Percentiles rank a stretch among this genome's conserved stretches.
Evolutionary conservation across 2,329 filamentous ascomycete genomes (phyloP).

Genomic region (Sclerotinia subarctica): DNA sequence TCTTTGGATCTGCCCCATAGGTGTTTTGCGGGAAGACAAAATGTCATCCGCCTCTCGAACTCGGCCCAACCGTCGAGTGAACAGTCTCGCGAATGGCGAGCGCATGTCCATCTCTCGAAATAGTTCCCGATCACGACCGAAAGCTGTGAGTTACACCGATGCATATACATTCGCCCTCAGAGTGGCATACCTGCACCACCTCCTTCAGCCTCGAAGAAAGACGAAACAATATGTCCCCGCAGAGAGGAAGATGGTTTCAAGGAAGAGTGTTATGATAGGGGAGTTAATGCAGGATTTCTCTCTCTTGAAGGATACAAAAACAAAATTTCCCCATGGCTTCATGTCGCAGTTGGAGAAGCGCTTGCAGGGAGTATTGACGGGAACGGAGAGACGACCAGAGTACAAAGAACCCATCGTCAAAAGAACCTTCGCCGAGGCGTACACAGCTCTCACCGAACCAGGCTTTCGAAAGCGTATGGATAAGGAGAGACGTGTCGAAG

Average conservation of each 20-base stretch:
- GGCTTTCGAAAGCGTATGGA: constrained; percentile 88
- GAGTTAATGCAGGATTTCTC: constrained; percentile 88
- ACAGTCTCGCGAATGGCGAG: constrained; percentile 34
- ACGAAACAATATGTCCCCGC: constrained; percentile 78
- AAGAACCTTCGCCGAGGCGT: constrained; percentile 88
- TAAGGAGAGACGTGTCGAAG: constrained; percentile 89
- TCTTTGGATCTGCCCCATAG: not conserved
- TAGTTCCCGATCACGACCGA: constrained; percentile 46
- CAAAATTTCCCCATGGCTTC: constrained; percentile 68
- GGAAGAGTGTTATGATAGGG: constrained; percentile 69
- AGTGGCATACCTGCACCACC: constrained; percentile 86
- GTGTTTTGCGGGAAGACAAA: constrained; percentile 3
- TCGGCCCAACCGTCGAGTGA: constrained; percentile 35
- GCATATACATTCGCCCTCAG: constrained; percentile 90
- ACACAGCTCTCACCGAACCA: constrained; percentile 87
- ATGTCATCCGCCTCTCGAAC: constrained; percentile 36
- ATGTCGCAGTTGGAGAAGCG: constrained; percentile 59
- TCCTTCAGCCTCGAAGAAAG: constrained; percentile 86
- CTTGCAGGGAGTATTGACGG: constrained; percentile 54
- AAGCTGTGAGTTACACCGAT: constrained; percentile 65
- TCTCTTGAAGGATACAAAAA: constrained; percentile 61
- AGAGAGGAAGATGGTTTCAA: constrained; percentile 48
- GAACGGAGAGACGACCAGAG: constrained; percentile 79
- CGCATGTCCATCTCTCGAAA: constrained; percentile 33
- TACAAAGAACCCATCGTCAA: constrained; percentile 90